Conservation (phyloP, 768 basidiomycete genomes). For the Trametes meyenii region DNA sequence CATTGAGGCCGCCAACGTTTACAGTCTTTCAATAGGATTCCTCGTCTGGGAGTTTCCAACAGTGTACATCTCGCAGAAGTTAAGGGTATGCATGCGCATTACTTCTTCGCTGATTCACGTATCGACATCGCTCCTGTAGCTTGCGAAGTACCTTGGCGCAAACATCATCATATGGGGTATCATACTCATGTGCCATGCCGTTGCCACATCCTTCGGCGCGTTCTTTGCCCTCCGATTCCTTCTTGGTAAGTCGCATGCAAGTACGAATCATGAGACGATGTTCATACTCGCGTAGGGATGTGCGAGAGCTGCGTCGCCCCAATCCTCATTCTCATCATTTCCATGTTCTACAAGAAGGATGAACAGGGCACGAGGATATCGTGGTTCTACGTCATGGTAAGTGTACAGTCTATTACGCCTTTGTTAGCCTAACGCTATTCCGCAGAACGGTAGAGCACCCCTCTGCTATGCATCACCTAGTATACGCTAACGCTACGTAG, state of each 20-base stretch:
- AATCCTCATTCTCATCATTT: slow-evolving; percentile 60
- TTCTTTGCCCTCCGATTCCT: slow-evolving; percentile 67
- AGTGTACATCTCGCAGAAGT: slow-evolving; percentile 64
- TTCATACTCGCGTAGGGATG: slow-evolving; percentile 48
- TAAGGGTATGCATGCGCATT: slow-evolving; percentile 25
- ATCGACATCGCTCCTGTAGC: slow-evolving; percentile 19
- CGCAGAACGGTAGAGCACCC: slow-evolving; percentile 47
- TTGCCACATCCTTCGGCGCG: slow-evolving; percentile 55
- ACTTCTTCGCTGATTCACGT: not conserved
- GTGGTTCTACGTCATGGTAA: slow-evolving; percentile 70
- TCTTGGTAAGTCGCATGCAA: slow-evolving; percentile 43
- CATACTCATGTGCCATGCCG: slow-evolving; percentile 62
- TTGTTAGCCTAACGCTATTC: not conserved
- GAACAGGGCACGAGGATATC: slow-evolving; percentile 62
- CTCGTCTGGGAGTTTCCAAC: slow-evolving; percentile 68
- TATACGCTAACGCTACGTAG: not conserved
- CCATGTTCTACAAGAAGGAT: slow-evolving; percentile 71
- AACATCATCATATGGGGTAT: slow-evolving; percentile 66
- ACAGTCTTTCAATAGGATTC: slow-evolving; percentile 42
- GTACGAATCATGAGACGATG: not conserved
- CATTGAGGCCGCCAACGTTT: not conserved
- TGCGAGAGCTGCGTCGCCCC: slow-evolving; percentile 69
- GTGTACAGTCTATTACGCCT: not conserved
- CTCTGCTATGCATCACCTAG: not conserved
- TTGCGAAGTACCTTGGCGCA: slow-evolving; percentile 53